A percentile compares a stretch with the other conserved stretches of the same genome.
Evolutionary conservation across 1,139 yeast species (phyloP).

Genomic region (Yamadazyma triangularis): DNA sequence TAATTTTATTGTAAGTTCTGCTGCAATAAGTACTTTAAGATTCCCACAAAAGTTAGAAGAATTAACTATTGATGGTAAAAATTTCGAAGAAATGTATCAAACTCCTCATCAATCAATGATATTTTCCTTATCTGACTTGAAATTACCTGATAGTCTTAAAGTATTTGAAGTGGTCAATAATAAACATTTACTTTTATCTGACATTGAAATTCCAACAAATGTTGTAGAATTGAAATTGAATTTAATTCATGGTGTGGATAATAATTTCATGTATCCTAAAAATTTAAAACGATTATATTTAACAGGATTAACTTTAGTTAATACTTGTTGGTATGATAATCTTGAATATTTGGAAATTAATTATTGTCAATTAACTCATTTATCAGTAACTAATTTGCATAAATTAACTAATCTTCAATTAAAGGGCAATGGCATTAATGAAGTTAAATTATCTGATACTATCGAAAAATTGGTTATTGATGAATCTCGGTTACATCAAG

Average conservation of each 20-base stretch:
- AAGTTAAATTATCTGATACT: background rate
- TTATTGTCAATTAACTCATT: background rate
- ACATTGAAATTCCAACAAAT: background rate
- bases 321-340: background rate
- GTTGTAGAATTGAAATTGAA: background rate
- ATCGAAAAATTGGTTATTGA: background rate
- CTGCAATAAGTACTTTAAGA: background rate
- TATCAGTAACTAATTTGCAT: too few relatives aligned
- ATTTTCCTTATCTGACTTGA: background rate
- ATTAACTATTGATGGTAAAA: background rate
- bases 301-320: background rate
- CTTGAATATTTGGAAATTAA: background rate
- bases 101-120: background rate
- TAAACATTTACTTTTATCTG: background rate
- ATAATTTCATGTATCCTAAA: background rate
- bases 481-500: background rate
- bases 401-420: background rate
- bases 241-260: background rate
- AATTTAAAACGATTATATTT: too few relatives aligned
- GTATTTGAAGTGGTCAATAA: background rate
- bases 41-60: background rate
- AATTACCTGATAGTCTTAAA: background rate
- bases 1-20: background rate
- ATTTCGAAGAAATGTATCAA: background rate
- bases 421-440: background rate